Evolutionary conservation across 2,329 filamentous ascomycete genomes (phyloP), one percentile per base, ranked within the genome.

Genomic region (Zymoseptoria crescenta): DNA sequence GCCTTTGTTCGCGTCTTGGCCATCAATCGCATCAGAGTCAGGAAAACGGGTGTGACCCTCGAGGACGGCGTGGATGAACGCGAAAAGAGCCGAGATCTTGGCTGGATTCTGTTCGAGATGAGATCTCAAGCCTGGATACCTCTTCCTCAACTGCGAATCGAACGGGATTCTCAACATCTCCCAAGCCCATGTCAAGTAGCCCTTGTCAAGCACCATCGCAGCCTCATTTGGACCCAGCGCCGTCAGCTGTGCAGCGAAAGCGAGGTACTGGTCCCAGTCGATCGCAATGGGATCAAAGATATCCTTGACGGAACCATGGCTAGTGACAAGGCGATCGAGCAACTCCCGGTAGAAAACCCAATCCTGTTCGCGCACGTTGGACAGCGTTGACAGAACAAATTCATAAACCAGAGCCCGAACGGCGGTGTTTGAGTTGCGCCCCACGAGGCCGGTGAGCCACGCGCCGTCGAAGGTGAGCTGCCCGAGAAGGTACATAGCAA

Each of bases 131-230:
- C 53, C 52, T 8, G 56, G 54, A 51, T 64, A 54, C 45, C 57
- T 59, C 28, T 52, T 54, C 55, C 57, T 56, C n/a, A 48, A 41
- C 4, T 50, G 21, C 4, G 28, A 13, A 9, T 52, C 55, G n/a
- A 52, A 58, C 19, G 60, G 59, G 9, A 65, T n/a, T 19, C 60
- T 55, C 35, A 67, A 49, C 30, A 67, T 59, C 10, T 63, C 60
- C 30, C 63, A 58, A 24, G 56, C 56, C 59, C 61, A 65, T 9
- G n/a, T 20, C 55, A 61, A 60, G 60, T 67, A 66, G 41, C 59
- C 60, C 7, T 57, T 49, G 49, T 64, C 61, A 6, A 67, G 59
- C 13, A 68, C 56, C 24, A 51, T 27, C 27, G 52, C 56, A 1
- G 62, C 63, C 56, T 67, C 62, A 20, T 19, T 30, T 10, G 60